Conservation (phyloP, 106 monocot genomes). For the Amphibolis antarctica region DNA sequence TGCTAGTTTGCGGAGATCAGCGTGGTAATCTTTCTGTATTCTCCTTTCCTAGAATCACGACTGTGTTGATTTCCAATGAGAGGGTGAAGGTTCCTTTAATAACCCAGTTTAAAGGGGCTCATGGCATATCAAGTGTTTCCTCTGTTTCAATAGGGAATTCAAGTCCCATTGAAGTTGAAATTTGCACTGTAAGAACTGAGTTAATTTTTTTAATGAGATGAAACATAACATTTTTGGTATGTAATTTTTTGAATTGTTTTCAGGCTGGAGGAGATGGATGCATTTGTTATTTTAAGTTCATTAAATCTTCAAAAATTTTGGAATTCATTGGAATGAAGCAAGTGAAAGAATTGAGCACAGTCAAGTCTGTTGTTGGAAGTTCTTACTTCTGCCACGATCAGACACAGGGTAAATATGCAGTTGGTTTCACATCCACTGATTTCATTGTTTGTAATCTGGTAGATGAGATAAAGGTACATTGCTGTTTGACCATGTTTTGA, state of each 20-base stretch:
- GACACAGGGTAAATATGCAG: slow-evolving; percentile 33
- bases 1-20: slow-evolving; percentile 81
- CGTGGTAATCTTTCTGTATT: slow-evolving; percentile 73
- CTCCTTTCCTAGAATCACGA: slow-evolving; percentile 22
- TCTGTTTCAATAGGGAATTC: slow-evolving; percentile 32
- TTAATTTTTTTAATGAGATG: not conserved
- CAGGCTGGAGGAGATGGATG: slow-evolving; percentile 98
- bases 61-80: slow-evolving; percentile 6
- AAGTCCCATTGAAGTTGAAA: slow-evolving; percentile 32
- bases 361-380: slow-evolving; percentile 38
- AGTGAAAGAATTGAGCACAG: slow-evolving; percentile 69
- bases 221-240: not conserved
- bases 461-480: slow-evolving; percentile 67
- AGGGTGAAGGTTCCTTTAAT: slow-evolving; percentile 18
- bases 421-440: slow-evolving; percentile 82
- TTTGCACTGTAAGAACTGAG: slow-evolving; percentile 46
- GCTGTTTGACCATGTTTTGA: slow-evolving; percentile 1
- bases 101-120: slow-evolving; percentile 85
- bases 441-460: slow-evolving; percentile 73
- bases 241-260: slow-evolving; percentile 7
- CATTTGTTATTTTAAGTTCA: slow-evolving; percentile 82
- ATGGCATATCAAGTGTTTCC: slow-evolving; percentile 84
- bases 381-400: slow-evolving; percentile 12
- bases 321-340: slow-evolving; percentile 89
- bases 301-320: slow-evolving; percentile 18